Base-by-base conservation (phyloP, 805 yeast species). In the Jamesozyma jinghongensis region DNA sequence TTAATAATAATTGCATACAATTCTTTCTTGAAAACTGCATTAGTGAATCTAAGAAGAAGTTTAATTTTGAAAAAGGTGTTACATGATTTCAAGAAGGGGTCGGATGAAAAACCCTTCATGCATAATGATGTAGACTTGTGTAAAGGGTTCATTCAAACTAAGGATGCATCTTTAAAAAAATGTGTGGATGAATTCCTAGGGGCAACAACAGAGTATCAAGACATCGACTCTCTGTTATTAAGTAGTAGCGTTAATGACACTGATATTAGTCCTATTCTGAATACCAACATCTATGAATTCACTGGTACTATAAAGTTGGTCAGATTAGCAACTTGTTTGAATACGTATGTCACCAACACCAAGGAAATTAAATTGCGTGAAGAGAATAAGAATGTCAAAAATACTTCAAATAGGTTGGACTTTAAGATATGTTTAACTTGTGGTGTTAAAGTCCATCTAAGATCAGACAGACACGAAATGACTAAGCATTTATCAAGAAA, bases 241-340 rank as follows among this genome's bases (percentile, higher is more conserved):
- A 6, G 10, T 7, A 10, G 26, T 22, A 22, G 10, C 10, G 6
- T 22, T 6, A 10, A 22, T 22, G 26, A 22, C 10, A 22, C 6
- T 22, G 10, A 22, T 6, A 22, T 22, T 22, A 22, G 26, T 10
- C 6, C 10, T 22, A 22, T 22, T 22, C 10, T 22, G 26, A 22
- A 37, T 42, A 8, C 47, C 53, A 19, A 59, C 61, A 10, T 6
- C 10, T 42, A 55, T 36, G 78, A 71, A 19, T 75, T 68, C 46
- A 80, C 85, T 5, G 79, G 79, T 11, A 66, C 70, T 5, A 62
- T 75, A 2, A 71, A 71, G 38, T 59, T 81, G 37, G 65, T 74
- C 27, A 71, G 72, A 36, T 54, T 81, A 34, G 81, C 86, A 11
- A 45, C 50, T 12, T 67, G 70, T 45, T 62, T 67, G 54, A 56